A percentile compares a stretch with the other conserved stretches of the same genome.
phyloP scores from a whole-genome alignment of 2,329 filamentous ascomycete species.

The Trichoderma sp. region DNA sequence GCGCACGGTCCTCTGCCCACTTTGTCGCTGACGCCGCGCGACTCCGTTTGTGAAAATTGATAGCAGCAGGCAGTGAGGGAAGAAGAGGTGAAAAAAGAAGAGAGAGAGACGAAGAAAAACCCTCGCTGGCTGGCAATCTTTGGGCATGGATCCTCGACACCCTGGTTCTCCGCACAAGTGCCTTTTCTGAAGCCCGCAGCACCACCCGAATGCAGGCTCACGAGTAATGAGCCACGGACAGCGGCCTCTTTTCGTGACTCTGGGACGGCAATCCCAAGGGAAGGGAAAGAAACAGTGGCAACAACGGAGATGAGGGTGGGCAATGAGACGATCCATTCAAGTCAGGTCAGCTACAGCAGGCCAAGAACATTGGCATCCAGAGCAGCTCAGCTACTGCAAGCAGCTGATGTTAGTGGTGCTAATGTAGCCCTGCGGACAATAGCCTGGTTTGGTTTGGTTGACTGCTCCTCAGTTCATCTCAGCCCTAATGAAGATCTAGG shows the following conservation, averaged over 20 bases:
- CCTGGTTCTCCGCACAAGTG: neutral
- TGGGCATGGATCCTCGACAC: neutral
- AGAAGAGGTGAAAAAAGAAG: neutral
- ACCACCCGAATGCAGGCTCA: neutral
- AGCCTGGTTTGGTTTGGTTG: neutral
- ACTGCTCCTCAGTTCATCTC: slow-evolving; percentile 4
- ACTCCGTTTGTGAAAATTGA: neutral
- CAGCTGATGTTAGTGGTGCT: neutral
- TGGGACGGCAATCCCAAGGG: neutral
- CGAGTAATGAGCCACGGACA: neutral
- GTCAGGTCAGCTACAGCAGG: neutral
- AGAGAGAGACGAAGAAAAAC: neutral
- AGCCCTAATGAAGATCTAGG: neutral
- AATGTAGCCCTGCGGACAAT: neutral
- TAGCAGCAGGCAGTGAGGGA: neutral
- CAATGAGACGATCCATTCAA: neutral
- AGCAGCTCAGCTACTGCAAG: neutral
- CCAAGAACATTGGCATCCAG: neutral
- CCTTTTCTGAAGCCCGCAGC: neutral
- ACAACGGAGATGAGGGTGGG: neutral
- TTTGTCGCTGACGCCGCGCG: slow-evolving; percentile 7
- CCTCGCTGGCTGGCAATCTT: neutral
- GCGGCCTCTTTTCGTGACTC: neutral
- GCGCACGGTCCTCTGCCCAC: slow-evolving; percentile 5
- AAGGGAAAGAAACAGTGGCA: neutral